Percentiles rank a stretch among this genome's conserved stretches.
These are phyloP conservation scores for Backusella liffmaniae DNA, from an alignment of 192 early-diverging fungal species.

Conservation along the genomic window DNA sequence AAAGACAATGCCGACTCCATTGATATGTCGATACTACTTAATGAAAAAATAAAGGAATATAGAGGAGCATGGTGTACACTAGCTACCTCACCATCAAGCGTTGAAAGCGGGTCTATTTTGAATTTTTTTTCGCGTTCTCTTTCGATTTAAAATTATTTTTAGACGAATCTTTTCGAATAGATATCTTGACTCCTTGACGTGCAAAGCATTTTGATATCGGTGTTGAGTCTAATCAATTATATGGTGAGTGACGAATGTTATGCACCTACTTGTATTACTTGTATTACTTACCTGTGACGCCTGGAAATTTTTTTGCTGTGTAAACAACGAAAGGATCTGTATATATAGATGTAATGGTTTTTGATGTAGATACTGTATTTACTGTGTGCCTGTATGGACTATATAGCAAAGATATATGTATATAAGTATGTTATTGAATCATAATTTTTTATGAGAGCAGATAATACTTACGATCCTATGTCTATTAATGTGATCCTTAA, in stretches of 20 bases:
- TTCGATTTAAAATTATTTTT: neutral
- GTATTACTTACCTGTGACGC: conserved; percentile 44
- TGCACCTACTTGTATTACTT: neutral
- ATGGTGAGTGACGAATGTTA: neutral
- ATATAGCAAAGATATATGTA: neutral
- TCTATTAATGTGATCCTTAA: conserved; percentile 70
- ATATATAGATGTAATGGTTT: conserved; percentile 48
- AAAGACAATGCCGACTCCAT: neutral
- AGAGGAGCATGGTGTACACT: neutral
- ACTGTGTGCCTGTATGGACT: neutral
- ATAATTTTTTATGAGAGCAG: conserved; percentile 27
- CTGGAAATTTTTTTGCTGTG: conserved; percentile 77
- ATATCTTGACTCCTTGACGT: conserved; percentile 74
- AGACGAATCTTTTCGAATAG: conserved; percentile 57
- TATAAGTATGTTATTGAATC: neutral
- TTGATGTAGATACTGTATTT: conserved; percentile 16
- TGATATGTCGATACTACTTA: neutral
- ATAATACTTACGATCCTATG: conserved; percentile 52
- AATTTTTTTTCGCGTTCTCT: neutral
- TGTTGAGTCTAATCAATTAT: conserved; percentile 55
- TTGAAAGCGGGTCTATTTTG: neutral
- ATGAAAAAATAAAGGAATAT: neutral
- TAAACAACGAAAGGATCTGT: conserved; percentile 69
- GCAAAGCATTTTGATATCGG: conserved; percentile 71
- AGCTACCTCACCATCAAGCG: neutral